Conservation (phyloP, 768 basidiomycete species). For the Fistulinella prunicolor region DNA sequence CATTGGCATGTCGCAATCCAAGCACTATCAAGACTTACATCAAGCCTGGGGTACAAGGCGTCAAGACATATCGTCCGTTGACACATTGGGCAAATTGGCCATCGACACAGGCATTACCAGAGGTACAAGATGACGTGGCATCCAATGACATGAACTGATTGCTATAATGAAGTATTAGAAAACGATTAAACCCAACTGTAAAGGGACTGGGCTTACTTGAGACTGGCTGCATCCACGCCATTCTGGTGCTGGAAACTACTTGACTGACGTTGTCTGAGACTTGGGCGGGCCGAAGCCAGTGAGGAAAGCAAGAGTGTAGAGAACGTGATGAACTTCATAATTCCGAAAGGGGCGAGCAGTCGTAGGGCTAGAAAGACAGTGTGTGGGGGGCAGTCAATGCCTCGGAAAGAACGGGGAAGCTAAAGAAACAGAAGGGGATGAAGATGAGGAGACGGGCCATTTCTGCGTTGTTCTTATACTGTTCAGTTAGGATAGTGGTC, state of each 20-base stretch:
- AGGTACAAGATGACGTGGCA: constrained; percentile 34
- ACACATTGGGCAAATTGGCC: constrained; percentile 56
- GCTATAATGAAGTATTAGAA: constrained; percentile 14
- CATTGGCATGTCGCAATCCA: background rate
- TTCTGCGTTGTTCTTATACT: constrained; percentile 17
- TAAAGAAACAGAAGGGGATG: background rate
- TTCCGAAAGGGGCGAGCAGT: constrained; percentile 7
- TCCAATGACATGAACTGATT: constrained; percentile 19
- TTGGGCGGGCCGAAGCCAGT: constrained; percentile 35
- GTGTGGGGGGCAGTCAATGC: constrained; percentile 26
- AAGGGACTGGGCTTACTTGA: constrained; percentile 35
- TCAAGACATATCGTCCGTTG: constrained; percentile 36
- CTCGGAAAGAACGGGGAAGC: constrained; percentile 7
- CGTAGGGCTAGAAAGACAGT: background rate
- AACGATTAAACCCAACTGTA: background rate
- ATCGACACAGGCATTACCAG: constrained; percentile 48
- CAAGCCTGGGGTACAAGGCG: constrained; percentile 18
- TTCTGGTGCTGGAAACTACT: constrained; percentile 34
- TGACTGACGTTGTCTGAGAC: constrained; percentile 29
- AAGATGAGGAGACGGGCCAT: background rate
- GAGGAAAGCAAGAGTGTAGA: constrained; percentile 29
- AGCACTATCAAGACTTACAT: constrained; percentile 7
- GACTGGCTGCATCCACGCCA: constrained; percentile 40
- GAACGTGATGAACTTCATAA: constrained; percentile 41
- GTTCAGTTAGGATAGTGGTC: background rate